phyloP scores from a whole-genome alignment of 306 rosid genomes.

The Rosa chinensis region DNA sequence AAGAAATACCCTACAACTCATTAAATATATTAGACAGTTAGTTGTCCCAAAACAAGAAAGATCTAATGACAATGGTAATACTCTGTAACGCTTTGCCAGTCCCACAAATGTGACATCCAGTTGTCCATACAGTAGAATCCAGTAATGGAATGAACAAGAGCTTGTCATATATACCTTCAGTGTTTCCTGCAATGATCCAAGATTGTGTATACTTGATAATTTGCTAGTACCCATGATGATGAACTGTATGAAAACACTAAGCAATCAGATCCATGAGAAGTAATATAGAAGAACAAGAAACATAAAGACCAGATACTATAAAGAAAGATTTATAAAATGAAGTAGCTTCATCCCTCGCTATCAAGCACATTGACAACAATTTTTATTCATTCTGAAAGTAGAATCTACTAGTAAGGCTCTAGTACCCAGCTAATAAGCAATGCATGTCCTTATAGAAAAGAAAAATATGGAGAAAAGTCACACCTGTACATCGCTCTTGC shows the following conservation, averaged over 20 bases:
- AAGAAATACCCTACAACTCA: neutral
- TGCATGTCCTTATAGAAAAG: slow-evolving; percentile 7
- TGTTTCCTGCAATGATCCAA: slow-evolving; percentile 50
- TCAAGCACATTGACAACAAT: neutral
- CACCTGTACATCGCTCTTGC: slow-evolving; percentile 59
- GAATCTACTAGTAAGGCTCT: slow-evolving; percentile 16
- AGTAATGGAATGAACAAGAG: slow-evolving; percentile 12
- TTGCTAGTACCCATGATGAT: slow-evolving; percentile 50
- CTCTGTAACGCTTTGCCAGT: neutral
- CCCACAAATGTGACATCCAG: neutral
- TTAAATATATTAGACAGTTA: neutral
- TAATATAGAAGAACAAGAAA: slow-evolving; percentile 16
- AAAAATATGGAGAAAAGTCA: slow-evolving; percentile 6
- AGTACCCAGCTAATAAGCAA: slow-evolving; percentile 11
- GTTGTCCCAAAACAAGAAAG: neutral
- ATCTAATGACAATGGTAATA: neutral
- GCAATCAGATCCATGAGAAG: slow-evolving; percentile 28
- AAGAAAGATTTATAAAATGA: neutral
- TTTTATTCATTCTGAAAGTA: slow-evolving; percentile 3
- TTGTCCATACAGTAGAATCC: slow-evolving; percentile 8
- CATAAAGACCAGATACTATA: slow-evolving; percentile 11
- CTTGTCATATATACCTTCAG: slow-evolving; percentile 46
- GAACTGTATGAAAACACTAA: slow-evolving; percentile 53
- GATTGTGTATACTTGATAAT: slow-evolving; percentile 31
- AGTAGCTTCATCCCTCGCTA: slow-evolving; percentile 24